phyloP scores from a whole-genome alignment of 768 basidiomycete genomes.

The Rubroboletus satanas region DNA sequence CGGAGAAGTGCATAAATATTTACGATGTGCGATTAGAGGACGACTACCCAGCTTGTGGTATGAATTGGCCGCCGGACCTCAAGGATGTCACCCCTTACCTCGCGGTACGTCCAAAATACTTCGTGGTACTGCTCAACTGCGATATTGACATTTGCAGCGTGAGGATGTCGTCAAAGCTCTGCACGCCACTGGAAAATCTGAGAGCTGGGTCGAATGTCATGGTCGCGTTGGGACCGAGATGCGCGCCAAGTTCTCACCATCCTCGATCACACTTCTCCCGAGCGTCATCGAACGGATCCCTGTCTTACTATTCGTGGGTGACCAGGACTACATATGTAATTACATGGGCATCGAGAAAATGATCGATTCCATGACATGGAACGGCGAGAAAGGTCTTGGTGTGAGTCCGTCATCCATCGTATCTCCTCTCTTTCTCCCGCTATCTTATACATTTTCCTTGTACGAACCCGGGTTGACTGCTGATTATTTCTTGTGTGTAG shows the following conservation, averaged over 20 bases:
- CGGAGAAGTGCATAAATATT: constrained; percentile 81
- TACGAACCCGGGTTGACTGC: constrained; percentile 1
- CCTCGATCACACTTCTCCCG: constrained; percentile 76
- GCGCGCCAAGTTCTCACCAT: constrained; percentile 49
- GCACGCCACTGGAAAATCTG: constrained; percentile 73
- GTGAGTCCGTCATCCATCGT: constrained; percentile 42
- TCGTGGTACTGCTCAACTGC: background rate
- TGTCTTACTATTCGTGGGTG: constrained; percentile 89
- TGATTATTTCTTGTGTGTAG: constrained; percentile 30
- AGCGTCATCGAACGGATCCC: constrained; percentile 73
- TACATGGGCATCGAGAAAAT: constrained; percentile 85
- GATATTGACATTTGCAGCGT: constrained; percentile 45
- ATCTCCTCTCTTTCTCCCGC: background rate
- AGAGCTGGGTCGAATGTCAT: constrained; percentile 87
- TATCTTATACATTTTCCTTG: background rate
- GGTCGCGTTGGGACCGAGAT: constrained; percentile 63
- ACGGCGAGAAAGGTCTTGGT: constrained; percentile 76
- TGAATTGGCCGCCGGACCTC: constrained; percentile 97
- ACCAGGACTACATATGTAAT: constrained; percentile 96
- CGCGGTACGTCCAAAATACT: constrained; percentile 50
- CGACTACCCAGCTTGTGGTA: constrained; percentile 80
- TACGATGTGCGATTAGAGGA: constrained; percentile 95
- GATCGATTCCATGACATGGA: constrained; percentile 84
- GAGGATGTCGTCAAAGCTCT: constrained; percentile 76
- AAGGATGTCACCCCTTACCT: constrained; percentile 71